phyloP scores from a whole-genome alignment of 2,329 filamentous ascomycete genomes.

The Colletotrichum godetiae region DNA sequence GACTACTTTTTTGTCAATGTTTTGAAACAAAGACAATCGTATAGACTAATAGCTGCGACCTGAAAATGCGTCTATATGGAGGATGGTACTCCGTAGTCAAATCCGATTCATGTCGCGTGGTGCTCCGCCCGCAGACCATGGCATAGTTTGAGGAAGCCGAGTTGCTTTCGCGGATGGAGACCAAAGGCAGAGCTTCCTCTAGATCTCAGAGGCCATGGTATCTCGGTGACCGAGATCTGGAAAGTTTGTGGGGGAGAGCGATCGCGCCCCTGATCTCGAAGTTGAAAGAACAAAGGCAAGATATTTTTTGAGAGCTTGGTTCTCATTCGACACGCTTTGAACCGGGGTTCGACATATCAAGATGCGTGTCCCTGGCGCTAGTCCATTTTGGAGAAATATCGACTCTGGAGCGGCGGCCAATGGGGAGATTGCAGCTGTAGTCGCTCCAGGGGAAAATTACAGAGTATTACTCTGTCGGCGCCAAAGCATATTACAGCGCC shows the following conservation, averaged over 20 bases:
- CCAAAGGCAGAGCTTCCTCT: not conserved
- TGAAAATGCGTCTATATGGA: no score
- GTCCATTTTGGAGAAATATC: not conserved
- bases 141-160: not conserved
- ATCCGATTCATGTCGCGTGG: not conserved
- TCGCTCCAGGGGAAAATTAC: slow-evolving; percentile 9
- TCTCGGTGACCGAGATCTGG: not conserved
- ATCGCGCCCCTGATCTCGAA: not conserved
- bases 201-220: not conserved
- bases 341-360: not conserved
- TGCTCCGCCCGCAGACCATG: not conserved
- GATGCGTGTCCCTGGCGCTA: slow-evolving; percentile 16
- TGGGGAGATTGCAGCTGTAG: not conserved
- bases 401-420: not conserved
- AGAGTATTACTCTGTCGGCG: not conserved
- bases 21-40: not conserved
- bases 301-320: slow-evolving; percentile 2
- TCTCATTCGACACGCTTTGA: not conserved
- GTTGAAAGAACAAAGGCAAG: not conserved
- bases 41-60: no score
- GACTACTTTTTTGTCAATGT: not conserved
- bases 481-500: slow-evolving; percentile 13
- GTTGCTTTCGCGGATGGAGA: not conserved
- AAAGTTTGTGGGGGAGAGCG: not conserved
- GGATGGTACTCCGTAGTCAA: no score